Evolutionary conservation across 2,329 filamentous ascomycete species (phyloP).

Genomic region (Pyricularia pennisetigena): DNA sequence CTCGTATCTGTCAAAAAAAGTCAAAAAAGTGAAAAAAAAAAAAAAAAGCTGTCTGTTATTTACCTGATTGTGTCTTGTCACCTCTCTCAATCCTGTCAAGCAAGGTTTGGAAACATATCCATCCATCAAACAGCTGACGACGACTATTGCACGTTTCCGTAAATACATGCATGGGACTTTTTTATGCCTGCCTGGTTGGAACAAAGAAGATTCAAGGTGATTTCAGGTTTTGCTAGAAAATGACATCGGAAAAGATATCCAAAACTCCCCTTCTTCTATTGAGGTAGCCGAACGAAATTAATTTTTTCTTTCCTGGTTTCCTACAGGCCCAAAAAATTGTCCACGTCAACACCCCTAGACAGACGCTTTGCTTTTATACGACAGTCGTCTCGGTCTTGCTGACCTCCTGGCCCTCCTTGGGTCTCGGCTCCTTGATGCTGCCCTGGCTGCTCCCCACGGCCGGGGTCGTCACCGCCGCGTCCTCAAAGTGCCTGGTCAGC

Average conservation of each 20-base stretch:
- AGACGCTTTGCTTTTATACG: not conserved
- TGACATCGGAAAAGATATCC: too few relatives aligned
- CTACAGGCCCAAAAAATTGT: not conserved
- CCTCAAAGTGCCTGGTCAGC: conserved; percentile 51
- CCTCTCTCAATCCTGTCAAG: not conserved
- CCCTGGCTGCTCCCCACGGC: conserved; percentile 9
- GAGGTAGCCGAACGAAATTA: not conserved
- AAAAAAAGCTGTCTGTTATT: not conserved
- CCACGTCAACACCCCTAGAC: not conserved
- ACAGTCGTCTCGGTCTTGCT: not conserved
- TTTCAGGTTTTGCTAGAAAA: not conserved
- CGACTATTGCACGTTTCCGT: not conserved
- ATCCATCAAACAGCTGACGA: not conserved
- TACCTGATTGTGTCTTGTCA: not conserved
- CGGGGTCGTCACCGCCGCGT: conserved; percentile 11
- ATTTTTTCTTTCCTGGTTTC: not conserved
- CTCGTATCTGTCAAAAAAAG: not conserved
- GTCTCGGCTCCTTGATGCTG: conserved; percentile 10
- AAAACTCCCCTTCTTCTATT: not conserved
- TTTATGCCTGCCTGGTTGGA: not conserved
- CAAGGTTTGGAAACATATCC: not conserved
- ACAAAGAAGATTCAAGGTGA: not conserved
- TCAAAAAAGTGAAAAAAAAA: too few relatives aligned
- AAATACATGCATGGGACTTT: not conserved
- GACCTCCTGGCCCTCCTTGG: not conserved